Base-by-base conservation (phyloP, 306 rosid genomes). In the Bauhinia variegata region DNA sequence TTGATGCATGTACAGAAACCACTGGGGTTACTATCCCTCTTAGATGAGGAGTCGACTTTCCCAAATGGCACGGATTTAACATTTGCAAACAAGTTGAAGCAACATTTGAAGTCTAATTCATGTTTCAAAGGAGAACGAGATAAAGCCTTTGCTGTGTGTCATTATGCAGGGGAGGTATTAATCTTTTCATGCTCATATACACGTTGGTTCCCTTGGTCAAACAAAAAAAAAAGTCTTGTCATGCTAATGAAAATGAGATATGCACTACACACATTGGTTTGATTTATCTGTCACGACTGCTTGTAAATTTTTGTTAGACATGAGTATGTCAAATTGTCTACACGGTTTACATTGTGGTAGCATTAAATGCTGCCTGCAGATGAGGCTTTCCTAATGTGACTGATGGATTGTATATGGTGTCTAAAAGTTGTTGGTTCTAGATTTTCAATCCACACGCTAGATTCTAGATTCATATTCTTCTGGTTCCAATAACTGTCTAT, bases 131-230 rank as follows among this genome's bases (percentile, higher is more conserved):
- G 96, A 82, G 92, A 82, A 83, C 83, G 99, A 41, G 95, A 75
- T 58, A 90, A 85, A 76, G 97, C 91, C 67, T 95, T 95, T 71
- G 65, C 96, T 15, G 95, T 90, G 65, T 48, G 75, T 79, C 99
- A 95, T 77, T 95, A 95, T 82, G 99, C 99, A 2, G 99, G 99
- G 82, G 99, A 95, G 99, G 99, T 95, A 95, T 60, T 76, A 52
- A 60, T 66, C 53, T 79, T 67, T 44, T 64, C 33, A 51, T 69
- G 14, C 58, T 63, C 54, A 12, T 23, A 31, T 72, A 31, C 63
- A 47, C 6, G 6, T 31, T 44, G 7, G 5, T 77, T 70, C 54
- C 28, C 28, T 23, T 23, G 1, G 28, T 23, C 28, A 23, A 23
- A n/a, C n/a, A 23, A 23, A 23, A 23, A 23, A 23, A 23, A 23